Base-by-base conservation (phyloP, 2,329 filamentous ascomycete genomes). In the Diaporthe eres region DNA sequence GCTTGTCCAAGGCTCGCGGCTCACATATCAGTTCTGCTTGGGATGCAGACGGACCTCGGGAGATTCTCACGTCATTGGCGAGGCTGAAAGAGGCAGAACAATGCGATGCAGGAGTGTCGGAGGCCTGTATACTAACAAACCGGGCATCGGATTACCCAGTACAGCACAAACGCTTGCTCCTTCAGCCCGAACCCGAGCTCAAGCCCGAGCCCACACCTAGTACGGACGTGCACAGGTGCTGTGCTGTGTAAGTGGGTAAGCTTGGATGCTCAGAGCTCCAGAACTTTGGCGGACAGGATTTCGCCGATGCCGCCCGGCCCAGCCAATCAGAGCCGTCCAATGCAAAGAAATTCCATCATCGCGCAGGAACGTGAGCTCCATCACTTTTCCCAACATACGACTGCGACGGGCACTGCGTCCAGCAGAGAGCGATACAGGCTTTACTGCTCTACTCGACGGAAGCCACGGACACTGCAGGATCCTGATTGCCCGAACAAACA, bases 341-440 rank as follows among this genome's bases (percentile, higher is more conserved):
- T 53, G 49, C 65, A 70, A 4, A 70, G 65, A 55, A 70, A 70
- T 70, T 70, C 65, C 65, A 70, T 70, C 65, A 70, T 70, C 65
- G 65, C 65, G 65, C 65, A 70, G 47, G 31, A 28, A 28, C 47
- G 19, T 19, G 65, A 70, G 65, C 65, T 53, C 44, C 63, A 19
- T 37, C 63, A 37, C 44, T 53, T 51, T 51, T 68, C 63, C 25
- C 63, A 68, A 37, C 63, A n/a, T 53, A 51, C 63, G 44, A 51
- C 47, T 12, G 63, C 63, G 31, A 68, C 31, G 12, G 63, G 15
- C 63, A 37, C 19, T 19, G 47, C 63, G 44, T 39, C 28, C 44
- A 39, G 25, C 63, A 28, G 12, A 53, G 25, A 49, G 25, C 3
- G 22, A 28, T 12, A 15, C 61, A n/a, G 28, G 47, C 63, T 25